phyloP scores from a whole-genome alignment of 495 filamentous ascomycete species.

The Penicillium manginii region DNA sequence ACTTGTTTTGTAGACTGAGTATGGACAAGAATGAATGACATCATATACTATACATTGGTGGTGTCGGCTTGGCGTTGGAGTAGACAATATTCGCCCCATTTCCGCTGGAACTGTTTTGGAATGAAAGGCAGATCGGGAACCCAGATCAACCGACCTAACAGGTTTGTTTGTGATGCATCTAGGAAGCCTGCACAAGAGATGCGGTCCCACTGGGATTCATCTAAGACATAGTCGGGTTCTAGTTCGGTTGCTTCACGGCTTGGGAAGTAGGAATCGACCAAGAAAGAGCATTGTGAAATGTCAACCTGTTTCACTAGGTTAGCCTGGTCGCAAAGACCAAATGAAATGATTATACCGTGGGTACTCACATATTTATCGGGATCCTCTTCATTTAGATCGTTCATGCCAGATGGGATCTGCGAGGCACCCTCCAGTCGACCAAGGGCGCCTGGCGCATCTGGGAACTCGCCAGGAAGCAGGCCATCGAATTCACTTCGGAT shows the following conservation, averaged over 20 bases:
- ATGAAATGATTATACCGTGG: too few species aligned
- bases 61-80: constrained; percentile 50
- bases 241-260: constrained; percentile 53
- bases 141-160: constrained; percentile 82
- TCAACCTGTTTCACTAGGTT: constrained; percentile 56
- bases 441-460: constrained; percentile 63
- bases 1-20: background rate
- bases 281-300: constrained; percentile 73
- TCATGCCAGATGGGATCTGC: constrained; percentile 82
- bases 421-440: constrained; percentile 77
- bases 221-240: constrained; percentile 76
- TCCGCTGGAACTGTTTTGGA: constrained; percentile 67
- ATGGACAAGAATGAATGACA: background rate
- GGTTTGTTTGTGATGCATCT: constrained; percentile 72
- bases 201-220: constrained; percentile 71
- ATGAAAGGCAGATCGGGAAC: constrained; percentile 73
- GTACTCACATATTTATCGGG: constrained; percentile 77
- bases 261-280: constrained; percentile 87
- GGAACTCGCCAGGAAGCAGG: constrained; percentile 88
- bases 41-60: constrained; percentile 15
- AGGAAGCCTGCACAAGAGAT: constrained; percentile 77
- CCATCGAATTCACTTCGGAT: constrained; percentile 88
- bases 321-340: constrained; percentile 1
- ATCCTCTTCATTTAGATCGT: constrained; percentile 90
- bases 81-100: constrained; percentile 85